Base-by-base conservation (phyloP, 2,329 filamentous ascomycete genomes). In the Fusarium sp. region DNA sequence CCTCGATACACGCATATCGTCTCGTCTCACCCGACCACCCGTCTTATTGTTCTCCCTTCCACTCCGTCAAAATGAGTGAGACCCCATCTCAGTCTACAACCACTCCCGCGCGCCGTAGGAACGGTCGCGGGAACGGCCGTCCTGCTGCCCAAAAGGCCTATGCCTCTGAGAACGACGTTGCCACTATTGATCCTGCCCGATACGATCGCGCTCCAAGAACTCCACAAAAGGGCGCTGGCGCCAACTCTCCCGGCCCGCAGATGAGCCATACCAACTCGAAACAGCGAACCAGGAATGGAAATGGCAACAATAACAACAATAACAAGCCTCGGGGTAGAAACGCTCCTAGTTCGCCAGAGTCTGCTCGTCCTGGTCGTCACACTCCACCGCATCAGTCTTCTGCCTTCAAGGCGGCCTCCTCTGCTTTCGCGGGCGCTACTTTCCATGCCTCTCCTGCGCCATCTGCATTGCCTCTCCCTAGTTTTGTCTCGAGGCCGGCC, bases 381-480 rank as follows among this genome's bases (percentile, higher is more conserved):
- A 85, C 82, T 15, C 76, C 70, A 19, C 75, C 75, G 15, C 70
- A 72, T 10, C 78, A 81, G 46, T 77, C 77, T 14, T 71, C 72
- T 9, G 73, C 76, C 27, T 72, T 79, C 63, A 82, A 81, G 70
- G 76, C 82, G 41, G 75, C 76, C 27, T 77, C 77, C 44, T 80
- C 86, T 57, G 88, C 89, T 41, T 99, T 97, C 77, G 95, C 95
- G 35, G 95, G 94, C 13, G 90, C 94, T 31, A 96, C 93, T 6
- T 99, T 98, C 75, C 93, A 97, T 75, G 91, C 93, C 36, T 98
- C 95, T 9, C 95, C 95, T 17, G 94, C 93, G 2, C 90, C 95
- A 1, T 96, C 93, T 9, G 88, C 92, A 21, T 81, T 99, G 29
- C 95, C 95, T 1, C 90, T 97, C 55, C 95, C 95, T 10, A 96